Evolutionary conservation across 2,329 filamentous ascomycete species (phyloP).

Genomic region (Hypoxylon sp.): DNA sequence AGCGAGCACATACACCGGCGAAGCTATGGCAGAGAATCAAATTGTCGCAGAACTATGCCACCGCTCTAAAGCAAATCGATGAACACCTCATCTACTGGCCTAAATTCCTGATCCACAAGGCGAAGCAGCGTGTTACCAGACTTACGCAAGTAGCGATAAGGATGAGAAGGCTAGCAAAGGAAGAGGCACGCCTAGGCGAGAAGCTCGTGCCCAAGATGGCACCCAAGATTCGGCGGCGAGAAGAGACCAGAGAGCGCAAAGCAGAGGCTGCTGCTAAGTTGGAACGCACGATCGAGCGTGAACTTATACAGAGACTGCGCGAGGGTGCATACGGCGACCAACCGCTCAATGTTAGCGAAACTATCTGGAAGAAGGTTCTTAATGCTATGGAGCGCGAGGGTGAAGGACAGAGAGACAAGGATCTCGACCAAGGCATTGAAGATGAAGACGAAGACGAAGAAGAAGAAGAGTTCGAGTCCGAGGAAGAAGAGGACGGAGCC

Average conservation of each 20-base stretch:
- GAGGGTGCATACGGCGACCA: constrained; percentile 95
- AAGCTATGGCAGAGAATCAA: constrained; percentile 97
- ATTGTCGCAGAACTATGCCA: constrained; percentile 89
- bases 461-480: constrained; percentile 71
- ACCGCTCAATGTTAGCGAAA: constrained; percentile 94
- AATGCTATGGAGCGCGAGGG: constrained; percentile 89
- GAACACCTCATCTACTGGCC: constrained; percentile 92
- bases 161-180: constrained; percentile 84
- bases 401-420: constrained; percentile 85
- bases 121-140: constrained; percentile 94
- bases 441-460: constrained; percentile 80
- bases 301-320: constrained; percentile 90
- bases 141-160: constrained; percentile 91
- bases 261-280: constrained; percentile 90
- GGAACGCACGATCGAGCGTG: constrained; percentile 94
- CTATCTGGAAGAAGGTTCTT: constrained; percentile 97
- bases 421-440: constrained; percentile 88
- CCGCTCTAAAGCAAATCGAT: constrained; percentile 90
- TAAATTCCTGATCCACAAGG: constrained; percentile 93
- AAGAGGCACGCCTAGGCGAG: constrained; percentile 92
- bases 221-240: constrained; percentile 86
- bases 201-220: constrained; percentile 89
- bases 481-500: constrained; percentile 76
- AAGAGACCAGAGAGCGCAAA: constrained; percentile 82
- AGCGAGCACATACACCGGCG: constrained; percentile 83